Evolutionary conservation across 345 rosid genomes (phyloP), one percentile per base, ranked within the genome.

Genomic region (Gossypium stocksii): DNA sequence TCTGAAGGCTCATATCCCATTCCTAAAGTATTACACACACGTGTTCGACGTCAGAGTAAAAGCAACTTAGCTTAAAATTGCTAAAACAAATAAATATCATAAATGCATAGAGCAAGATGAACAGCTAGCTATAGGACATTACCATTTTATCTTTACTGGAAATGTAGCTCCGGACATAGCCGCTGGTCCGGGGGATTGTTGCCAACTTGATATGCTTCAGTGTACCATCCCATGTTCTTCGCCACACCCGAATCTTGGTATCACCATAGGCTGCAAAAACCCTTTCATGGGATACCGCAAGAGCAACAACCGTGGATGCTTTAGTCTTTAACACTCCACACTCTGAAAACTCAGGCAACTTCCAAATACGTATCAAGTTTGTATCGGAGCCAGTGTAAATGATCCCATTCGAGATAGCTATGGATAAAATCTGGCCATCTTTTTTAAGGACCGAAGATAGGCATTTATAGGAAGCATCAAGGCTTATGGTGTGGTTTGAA

Each of bases 201-300:
- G 83, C 87, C 66, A 88, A 23, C 72, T 83, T 60, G 29, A 77
- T 76, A 54, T 88, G 92, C 77, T 70, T 86, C 66, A 85, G 43
- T 8, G 74, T 74, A 4, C 82, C 87, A 14, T 74, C 85, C 87
- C 88, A 83, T 13, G 77, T 78, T 54, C 89, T 78, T 38, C 64
- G 71, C 92, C 92, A 88, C 11, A 83, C 82, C 74, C 92, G 56
- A 17, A 86, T 80, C 82, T 81, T 85, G 38, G 83, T 75, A 45
- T 88, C 89, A 0, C 86, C 81, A 34, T 80, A 86, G 9, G 88
- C 92, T 9, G 81, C 87, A 5, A 79, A 88, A 52, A 88, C 85
- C 70, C 79, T 71, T 10, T 84, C 81, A 25, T 70, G 77, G 16
- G 85, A 76, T 11, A 81, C 88, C 2, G 78, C 75, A 15, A 86